Conservation (phyloP, 1,139 yeast genomes). For the Taphrina confusa region DNA sequence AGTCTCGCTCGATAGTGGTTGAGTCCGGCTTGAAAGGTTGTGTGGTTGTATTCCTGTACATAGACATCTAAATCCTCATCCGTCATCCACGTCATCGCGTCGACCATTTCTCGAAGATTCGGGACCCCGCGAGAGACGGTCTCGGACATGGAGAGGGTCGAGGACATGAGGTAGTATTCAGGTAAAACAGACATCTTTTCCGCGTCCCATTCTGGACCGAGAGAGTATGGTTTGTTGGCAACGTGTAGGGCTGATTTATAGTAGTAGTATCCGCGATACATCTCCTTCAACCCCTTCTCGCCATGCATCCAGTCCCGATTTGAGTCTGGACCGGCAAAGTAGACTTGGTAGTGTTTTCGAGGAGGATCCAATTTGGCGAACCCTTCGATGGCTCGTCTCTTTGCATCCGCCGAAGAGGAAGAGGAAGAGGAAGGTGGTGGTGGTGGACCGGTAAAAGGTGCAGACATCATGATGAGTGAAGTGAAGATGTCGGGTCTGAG, state of each 20-base stretch:
- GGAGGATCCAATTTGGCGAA: slow-evolving; percentile 1
- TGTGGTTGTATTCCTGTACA: slow-evolving; percentile 1
- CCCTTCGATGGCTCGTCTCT: neutral
- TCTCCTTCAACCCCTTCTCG: neutral
- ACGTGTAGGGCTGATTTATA: slow-evolving; percentile 25
- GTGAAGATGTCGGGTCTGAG: slow-evolving; percentile 20
- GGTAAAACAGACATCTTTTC: slow-evolving; percentile 5
- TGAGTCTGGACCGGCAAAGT: slow-evolving; percentile 11
- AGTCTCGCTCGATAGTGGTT: slow-evolving; percentile 22
- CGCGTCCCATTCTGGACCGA: slow-evolving; percentile 14
- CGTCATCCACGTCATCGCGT: slow-evolving; percentile 18
- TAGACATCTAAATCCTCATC: slow-evolving; percentile 10
- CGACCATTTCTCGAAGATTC: neutral
- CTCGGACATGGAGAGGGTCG: slow-evolving; percentile 11
- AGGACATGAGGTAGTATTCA: slow-evolving; percentile 20
- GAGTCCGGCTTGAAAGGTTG: slow-evolving; percentile 20
- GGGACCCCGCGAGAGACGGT: slow-evolving; percentile 2
- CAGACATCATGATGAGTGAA: slow-evolving; percentile 17
- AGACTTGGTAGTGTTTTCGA: slow-evolving; percentile 25
- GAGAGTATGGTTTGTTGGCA: slow-evolving; percentile 2
- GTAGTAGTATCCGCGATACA: slow-evolving; percentile 27
- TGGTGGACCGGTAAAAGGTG: slow-evolving; percentile 24
- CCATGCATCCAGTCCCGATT: slow-evolving; percentile 4
- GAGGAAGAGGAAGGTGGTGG: neutral
- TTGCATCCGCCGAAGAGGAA: neutral